A percentile compares a stretch with the other conserved stretches of the same genome.
Conservation (phyloP, 306 rosid species). For the Cicer pinnatifidum region DNA sequence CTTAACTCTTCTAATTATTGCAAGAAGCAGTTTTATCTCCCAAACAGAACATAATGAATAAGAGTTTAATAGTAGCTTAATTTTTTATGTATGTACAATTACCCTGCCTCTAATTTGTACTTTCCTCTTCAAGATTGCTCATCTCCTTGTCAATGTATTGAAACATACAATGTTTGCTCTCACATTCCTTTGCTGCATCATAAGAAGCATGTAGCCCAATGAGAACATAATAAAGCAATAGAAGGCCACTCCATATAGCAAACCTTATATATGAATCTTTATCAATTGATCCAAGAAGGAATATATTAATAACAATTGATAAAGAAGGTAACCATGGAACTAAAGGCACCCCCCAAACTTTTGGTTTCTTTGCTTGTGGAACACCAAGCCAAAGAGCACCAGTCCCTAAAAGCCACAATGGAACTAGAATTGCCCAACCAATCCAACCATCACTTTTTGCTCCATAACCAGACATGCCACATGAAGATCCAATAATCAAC, state of each 20-base stretch:
- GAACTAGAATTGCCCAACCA: slow-evolving; percentile 51
- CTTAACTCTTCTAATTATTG: too few species aligned
- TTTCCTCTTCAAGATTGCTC: background rate
- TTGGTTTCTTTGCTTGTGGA: slow-evolving; percentile 68
- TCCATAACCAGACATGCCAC: slow-evolving; percentile 54
- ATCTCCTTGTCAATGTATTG: slow-evolving; percentile 24
- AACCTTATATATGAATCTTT: slow-evolving; percentile 53
- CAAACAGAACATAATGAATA: background rate
- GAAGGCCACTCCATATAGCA: slow-evolving; percentile 44
- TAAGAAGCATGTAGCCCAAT: slow-evolving; percentile 54
- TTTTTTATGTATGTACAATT: background rate
- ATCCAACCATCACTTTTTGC: slow-evolving; percentile 48
- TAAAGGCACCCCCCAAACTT: slow-evolving; percentile 77
- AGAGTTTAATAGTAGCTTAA: background rate
- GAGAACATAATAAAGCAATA: slow-evolving; percentile 45
- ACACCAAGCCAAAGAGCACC: slow-evolving; percentile 53
- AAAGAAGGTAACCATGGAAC: slow-evolving; percentile 79
- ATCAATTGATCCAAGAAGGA: slow-evolving; percentile 85
- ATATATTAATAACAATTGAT: slow-evolving; percentile 69
- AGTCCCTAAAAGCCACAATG: slow-evolving; percentile 66
- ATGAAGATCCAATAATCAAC: slow-evolving; percentile 57
- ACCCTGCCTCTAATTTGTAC: background rate
- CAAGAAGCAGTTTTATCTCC: background rate
- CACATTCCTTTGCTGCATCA: slow-evolving; percentile 49
- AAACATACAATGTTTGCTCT: slow-evolving; percentile 6